Evolutionary conservation across 768 basidiomycete species (phyloP).

Genomic region (Tephrocybe sp.): DNA sequence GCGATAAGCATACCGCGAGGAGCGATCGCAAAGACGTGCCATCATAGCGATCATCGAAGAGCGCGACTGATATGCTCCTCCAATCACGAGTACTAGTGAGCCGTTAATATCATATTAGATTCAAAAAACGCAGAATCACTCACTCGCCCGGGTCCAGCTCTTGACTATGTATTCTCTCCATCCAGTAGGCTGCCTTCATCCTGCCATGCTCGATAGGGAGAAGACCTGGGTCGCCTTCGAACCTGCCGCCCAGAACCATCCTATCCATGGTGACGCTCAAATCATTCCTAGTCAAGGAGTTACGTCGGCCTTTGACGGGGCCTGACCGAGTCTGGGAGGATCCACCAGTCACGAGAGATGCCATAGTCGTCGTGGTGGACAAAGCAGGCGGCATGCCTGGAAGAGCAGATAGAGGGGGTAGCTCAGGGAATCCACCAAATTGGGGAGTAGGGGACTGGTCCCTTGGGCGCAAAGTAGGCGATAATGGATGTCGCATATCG

Average conservation of each 20-base stretch:
- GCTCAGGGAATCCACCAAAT: constrained; percentile 37
- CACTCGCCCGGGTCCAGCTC: constrained; percentile 53
- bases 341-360: constrained; percentile 40
- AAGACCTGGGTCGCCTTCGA: constrained; percentile 40
- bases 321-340: constrained; percentile 30
- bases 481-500: constrained; percentile 37
- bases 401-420: constrained; percentile 45
- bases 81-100: constrained; percentile 38
- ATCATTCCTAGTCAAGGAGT: constrained; percentile 54
- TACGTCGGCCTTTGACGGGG: constrained; percentile 34
- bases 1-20: constrained; percentile 56
- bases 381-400: constrained; percentile 55
- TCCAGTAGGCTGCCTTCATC: constrained; percentile 76
- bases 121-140: constrained; percentile 21
- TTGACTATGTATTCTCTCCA: constrained; percentile 56
- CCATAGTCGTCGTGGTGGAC: constrained; percentile 53
- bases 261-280: constrained; percentile 63
- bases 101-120: constrained; percentile 6
- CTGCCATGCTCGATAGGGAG: constrained; percentile 55
- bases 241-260: constrained; percentile 59
- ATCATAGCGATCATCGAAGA: constrained; percentile 69
- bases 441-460: constrained; percentile 35
- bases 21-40: constrained; percentile 51
- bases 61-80: constrained; percentile 50
- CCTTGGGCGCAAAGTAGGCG: constrained; percentile 33